phyloP scores from a whole-genome alignment of 1,139 yeast species.

The Trichomonascaceae sp. region DNA sequence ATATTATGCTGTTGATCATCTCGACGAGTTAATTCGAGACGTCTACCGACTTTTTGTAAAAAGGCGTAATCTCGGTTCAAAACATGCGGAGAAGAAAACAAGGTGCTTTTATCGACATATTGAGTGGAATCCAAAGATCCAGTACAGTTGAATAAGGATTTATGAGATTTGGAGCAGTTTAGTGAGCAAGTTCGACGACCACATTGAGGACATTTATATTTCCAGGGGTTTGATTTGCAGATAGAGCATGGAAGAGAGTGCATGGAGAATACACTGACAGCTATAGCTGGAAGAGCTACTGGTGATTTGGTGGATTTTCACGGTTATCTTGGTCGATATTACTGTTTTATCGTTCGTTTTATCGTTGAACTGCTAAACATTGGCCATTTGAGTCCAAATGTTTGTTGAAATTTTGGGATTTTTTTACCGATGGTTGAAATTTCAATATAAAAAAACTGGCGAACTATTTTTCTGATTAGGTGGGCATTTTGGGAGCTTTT shows the following conservation, averaged over 20 bases:
- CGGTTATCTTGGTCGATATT: no score
- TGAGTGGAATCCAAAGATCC: conserved; percentile 61
- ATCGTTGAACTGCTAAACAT: no score
- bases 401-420: no score
- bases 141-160: conserved; percentile 53
- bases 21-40: conserved; percentile 33
- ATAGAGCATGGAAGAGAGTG: conserved; percentile 13
- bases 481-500: no score
- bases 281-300: no score
- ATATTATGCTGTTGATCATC: conserved; percentile 9
- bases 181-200: conserved; percentile 59
- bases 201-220: conserved; percentile 87
- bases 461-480: no score
- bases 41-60: conserved; percentile 57
- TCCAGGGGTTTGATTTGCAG: conserved; percentile 30
- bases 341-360: no score
- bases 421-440: no score
- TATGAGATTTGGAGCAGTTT: conserved; percentile 66
- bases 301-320: no score
- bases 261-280: no score
- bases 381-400: no score
- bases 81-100: conserved; percentile 35
- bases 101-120: conserved; percentile 45
- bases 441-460: no score
- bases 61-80: conserved; percentile 84